phyloP scores from a whole-genome alignment of 2,329 filamentous ascomycete species.

The Fusarium aywerte region DNA sequence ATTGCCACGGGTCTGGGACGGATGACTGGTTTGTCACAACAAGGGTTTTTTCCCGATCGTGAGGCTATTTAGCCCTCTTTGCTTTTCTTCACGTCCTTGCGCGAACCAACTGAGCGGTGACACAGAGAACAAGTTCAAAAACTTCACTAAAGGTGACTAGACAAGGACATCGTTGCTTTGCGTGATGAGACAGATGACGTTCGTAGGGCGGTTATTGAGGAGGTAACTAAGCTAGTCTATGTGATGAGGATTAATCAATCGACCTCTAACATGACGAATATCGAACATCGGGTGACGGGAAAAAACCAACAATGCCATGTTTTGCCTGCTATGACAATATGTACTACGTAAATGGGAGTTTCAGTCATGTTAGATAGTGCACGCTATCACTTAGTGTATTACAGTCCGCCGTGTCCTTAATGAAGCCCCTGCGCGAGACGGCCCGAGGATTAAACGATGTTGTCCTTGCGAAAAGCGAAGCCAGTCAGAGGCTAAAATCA shows the following conservation, averaged over 20 bases:
- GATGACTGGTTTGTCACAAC: background rate
- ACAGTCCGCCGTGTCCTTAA: background rate
- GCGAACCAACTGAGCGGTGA: background rate
- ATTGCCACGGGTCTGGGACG: background rate
- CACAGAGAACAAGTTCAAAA: background rate
- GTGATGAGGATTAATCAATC: background rate
- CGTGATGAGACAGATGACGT: background rate
- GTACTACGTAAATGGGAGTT: background rate
- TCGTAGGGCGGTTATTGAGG: background rate
- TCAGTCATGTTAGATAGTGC: background rate
- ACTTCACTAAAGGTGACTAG: background rate
- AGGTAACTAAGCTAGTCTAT: background rate
- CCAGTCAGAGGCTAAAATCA: background rate
- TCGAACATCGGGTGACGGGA: background rate
- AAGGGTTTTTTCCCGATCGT: background rate
- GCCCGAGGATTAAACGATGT: background rate
- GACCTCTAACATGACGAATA: background rate
- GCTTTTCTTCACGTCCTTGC: background rate
- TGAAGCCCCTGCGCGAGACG: background rate
- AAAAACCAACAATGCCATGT: background rate
- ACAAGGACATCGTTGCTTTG: background rate
- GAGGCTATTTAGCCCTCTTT: conserved; percentile 4
- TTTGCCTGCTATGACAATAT: background rate
- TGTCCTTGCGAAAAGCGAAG: background rate
- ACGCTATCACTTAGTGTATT: background rate